Percentiles rank a stretch among this genome's conserved stretches.
Conservation (phyloP, 352 stramenopile species). For the Globisporangium nunn region DNA sequence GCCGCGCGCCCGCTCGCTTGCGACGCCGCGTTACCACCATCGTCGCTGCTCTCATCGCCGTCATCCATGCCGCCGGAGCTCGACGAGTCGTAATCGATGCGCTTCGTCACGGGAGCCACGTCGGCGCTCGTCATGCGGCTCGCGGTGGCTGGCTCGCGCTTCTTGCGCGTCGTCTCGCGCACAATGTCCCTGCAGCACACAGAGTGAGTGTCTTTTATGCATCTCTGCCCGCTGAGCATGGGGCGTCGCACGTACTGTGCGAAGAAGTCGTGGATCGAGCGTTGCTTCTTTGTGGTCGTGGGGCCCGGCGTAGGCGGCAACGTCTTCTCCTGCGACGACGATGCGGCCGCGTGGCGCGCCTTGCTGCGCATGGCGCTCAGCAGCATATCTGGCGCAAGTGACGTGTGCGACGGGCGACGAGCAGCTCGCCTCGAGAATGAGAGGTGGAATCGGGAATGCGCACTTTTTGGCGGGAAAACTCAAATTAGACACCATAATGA, state of each 20-base stretch:
- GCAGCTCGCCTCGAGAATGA: background rate
- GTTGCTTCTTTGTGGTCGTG: slow-evolving; percentile 60
- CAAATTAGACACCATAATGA: background rate
- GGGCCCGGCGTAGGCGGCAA: slow-evolving; percentile 3
- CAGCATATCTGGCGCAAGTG: slow-evolving; percentile 10
- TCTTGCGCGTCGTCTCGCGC: slow-evolving; percentile 28
- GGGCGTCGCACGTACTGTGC: slow-evolving; percentile 23
- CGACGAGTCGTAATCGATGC: slow-evolving; percentile 67
- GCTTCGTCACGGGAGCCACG: slow-evolving; percentile 49
- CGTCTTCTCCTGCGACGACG: slow-evolving; percentile 7
- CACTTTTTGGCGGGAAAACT: background rate
- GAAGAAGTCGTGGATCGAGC: slow-evolving; percentile 85
- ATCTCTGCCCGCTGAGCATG: too few species aligned
- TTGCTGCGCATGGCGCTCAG: slow-evolving; percentile 36
- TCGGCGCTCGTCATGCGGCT: slow-evolving; percentile 19
- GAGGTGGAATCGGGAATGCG: background rate
- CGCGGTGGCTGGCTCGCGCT: slow-evolving; percentile 14
- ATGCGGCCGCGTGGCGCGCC: slow-evolving; percentile 10
- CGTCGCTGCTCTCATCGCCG: slow-evolving; percentile 35
- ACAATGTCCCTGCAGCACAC: slow-evolving; percentile 14
- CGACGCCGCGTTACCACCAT: background rate
- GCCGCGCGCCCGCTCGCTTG: slow-evolving; percentile 2
- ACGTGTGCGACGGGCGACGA: too few species aligned
- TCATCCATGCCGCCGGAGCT: slow-evolving; percentile 28
- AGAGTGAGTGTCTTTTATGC: background rate